Conservation (phyloP, 495 filamentous ascomycete species). For the Penicillium parvum region DNA sequence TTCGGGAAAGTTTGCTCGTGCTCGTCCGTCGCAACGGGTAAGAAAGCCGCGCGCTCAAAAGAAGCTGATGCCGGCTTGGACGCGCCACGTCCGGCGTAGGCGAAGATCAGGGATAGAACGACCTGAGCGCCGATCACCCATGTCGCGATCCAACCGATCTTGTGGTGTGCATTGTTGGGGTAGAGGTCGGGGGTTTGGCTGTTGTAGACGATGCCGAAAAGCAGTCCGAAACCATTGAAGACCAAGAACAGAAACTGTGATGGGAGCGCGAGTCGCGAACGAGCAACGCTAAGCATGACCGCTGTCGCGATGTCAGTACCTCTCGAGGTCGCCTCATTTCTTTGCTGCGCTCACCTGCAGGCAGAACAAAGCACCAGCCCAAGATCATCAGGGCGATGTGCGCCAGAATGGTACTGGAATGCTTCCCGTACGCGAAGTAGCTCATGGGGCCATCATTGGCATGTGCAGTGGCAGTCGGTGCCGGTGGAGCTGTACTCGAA, state of each 20-base stretch:
- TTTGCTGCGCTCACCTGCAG: conserved; percentile 58
- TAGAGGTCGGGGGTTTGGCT: conserved; percentile 83
- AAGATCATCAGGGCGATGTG: conserved; percentile 79
- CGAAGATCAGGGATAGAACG: conserved; percentile 59
- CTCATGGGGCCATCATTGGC: conserved; percentile 41
- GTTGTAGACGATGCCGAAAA: conserved; percentile 76
- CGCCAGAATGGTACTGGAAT: conserved; percentile 62
- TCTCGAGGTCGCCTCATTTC: too few relatives aligned
- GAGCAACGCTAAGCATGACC: conserved; percentile 79
- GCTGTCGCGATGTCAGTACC: conserved; percentile 42
- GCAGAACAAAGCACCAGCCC: conserved; percentile 80
- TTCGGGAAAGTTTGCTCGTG: conserved; percentile 52
- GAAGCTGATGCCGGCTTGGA: conserved; percentile 18
- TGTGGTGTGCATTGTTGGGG: conserved; percentile 81
- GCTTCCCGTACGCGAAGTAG: conserved; percentile 71
- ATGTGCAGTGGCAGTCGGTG: conserved; percentile 1
- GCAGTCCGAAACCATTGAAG: conserved; percentile 64
- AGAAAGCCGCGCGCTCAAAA: conserved; percentile 50
- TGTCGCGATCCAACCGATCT: conserved; percentile 81
- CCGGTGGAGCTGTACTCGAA: conserved; percentile 30
- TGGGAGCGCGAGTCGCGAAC: conserved; percentile 68
- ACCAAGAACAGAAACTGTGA: conserved; percentile 73
- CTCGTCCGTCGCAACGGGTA: conserved; percentile 65
- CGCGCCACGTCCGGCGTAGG: conserved; percentile 40
- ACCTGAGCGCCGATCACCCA: conserved; percentile 67